Evolutionary conservation across 148 eudicot species (phyloP).

Genomic region (Nyssa sinensis): DNA sequence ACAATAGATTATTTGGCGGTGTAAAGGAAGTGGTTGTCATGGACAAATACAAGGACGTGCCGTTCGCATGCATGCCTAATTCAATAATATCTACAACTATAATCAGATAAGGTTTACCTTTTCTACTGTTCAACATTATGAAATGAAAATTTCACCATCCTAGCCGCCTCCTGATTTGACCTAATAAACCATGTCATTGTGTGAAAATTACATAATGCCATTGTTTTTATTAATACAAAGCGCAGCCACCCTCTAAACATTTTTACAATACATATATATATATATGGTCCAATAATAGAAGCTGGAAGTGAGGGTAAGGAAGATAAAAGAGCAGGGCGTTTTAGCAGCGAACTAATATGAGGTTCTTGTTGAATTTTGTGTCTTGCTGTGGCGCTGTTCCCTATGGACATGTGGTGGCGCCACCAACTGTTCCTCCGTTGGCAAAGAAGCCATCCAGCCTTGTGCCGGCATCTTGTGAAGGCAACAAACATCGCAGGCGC

Average conservation of each 20-base stretch:
- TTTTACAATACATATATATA: too few relatives aligned
- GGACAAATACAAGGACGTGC: background rate
- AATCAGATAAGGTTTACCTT: background rate
- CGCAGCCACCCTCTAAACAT: too few relatives aligned
- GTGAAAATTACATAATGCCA: background rate
- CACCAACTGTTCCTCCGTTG: background rate
- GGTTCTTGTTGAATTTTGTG: constrained; percentile 10
- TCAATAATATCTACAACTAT: background rate
- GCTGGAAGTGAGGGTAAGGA: too few relatives aligned
- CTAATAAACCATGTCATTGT: background rate
- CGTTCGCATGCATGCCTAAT: background rate
- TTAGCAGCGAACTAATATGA: constrained; percentile 11
- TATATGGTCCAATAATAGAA: too few relatives aligned
- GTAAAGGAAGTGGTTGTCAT: background rate
- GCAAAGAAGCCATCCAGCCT: background rate
- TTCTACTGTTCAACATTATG: background rate
- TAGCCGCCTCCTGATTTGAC: background rate
- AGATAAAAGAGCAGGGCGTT: too few relatives aligned
- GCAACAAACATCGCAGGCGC: background rate
- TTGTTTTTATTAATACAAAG: too few relatives aligned
- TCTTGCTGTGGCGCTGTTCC: constrained; percentile 10
- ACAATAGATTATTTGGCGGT: too few relatives aligned
- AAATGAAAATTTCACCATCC: background rate
- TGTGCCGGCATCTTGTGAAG: background rate
- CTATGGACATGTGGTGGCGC: background rate